Base-by-base conservation (phyloP, 1,284 basidiomycete genomes). In the Meripilus lineatus region DNA sequence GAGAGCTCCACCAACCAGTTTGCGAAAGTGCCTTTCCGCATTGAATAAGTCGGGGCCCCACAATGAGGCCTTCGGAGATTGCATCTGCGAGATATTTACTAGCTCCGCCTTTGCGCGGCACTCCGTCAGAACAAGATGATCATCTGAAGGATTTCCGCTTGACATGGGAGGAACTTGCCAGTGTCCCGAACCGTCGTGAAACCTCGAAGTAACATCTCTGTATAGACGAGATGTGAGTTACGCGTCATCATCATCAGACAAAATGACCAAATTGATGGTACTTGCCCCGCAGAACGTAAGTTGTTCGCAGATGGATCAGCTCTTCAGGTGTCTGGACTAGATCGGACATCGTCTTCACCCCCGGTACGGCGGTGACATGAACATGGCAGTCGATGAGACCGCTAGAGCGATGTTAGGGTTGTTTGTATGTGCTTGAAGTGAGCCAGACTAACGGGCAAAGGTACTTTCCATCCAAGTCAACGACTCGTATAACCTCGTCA, bases 121-220 rank as follows among this genome's bases (percentile, higher is more conserved):
- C 4, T 15, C 13, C 20, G n/a, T 38, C 0, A 46, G 24, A 17
- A 10, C 34, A 36, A 10, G 32, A 20, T 8, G 7, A 40, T n/a
- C 18, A 38, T 20, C 22, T 10, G 22, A 14, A 40, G 13, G 6
- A 40, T 14, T 3, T 26, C 2, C 11, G 15, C 3, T 23, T 4
- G 23, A 14, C 14, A 28, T 4, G 4, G 5, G 14, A 32, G n/a
- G n/a, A 3, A n/a, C 17, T 36, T 17, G 47, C 71, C 72, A 8
- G 65, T 66, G 49, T 75, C 73, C n/a, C 73, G 63, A 14, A 73
- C 69, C 3, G 71, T 72, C 0, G 72, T 75, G 51, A 74, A 75
- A 0, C 73, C 73, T 20, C 71, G 57, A 11, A 59, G 43, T 2
- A 74, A 63, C 71, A 74, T 74, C 45, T 68, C 67, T 63, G 18